Base-by-base conservation (phyloP, 169 alveolate species). In the Babesia bigemina region DNA sequence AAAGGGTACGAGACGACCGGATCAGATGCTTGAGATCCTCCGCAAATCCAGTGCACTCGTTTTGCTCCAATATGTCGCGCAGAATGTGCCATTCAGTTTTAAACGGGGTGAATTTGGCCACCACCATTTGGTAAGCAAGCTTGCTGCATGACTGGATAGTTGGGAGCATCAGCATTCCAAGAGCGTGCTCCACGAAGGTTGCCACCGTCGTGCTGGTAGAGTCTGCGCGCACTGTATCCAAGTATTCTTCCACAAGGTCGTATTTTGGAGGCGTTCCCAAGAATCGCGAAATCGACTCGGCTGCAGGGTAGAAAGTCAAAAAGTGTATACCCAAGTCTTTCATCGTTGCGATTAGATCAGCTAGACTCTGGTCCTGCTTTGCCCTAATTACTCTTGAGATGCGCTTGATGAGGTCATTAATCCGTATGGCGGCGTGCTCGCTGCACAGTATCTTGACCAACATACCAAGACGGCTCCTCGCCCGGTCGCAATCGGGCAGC, bases 401-500 rank as follows among this genome's bases (percentile, higher is more conserved):
- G 21, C 76, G 49, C 28, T 67, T 67, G 17, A 50, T 67, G 39
- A 67, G 16, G 21, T 67, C 76, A n/a, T 13, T 19, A 16, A 67
- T 19, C n/a, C 63, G 63, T 11, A 67, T 22, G 11, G 52, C 76
- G 26, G 45, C 24, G 42, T 71, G 59, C 17, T 61, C 69, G 50
- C 76, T 52, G 58, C 53, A 42, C 10, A 75, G 36, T 4, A 48
- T 67, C 52, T 36, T 39, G 21, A 55, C 26, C 12, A 81, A 17
- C 56, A 61, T 53, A 8, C 28, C 11, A 8, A 81, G 61, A 42
- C 78, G 61, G n/a, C 53, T 21, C 22, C 71, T 36, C 13, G 73
- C 47, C 17, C 56, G 67, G 14, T 61, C 42, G 45, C 44, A 72
- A 49, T 81, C 81, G 29, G 88, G 88, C 48, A 81, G 16, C 39